Base-by-base conservation (phyloP, 805 yeast species). In the Vanderwaltozyma verrucispora region DNA sequence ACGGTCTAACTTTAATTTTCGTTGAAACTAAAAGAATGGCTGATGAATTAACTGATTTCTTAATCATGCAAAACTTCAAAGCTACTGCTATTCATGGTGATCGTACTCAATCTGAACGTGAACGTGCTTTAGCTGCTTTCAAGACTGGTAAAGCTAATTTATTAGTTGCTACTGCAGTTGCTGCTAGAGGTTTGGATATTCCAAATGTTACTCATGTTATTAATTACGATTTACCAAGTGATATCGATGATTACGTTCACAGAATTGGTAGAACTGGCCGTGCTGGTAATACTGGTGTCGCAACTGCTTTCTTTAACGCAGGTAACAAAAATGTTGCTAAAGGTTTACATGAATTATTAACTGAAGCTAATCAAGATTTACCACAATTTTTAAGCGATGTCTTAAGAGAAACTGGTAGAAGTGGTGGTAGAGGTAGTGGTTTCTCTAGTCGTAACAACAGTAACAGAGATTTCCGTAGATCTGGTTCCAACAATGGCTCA, bases 251-350 rank as follows among this genome's bases (percentile, higher is more conserved):
- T 67, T 92, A 92, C 62, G 98, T 92, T 42, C 98, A 92, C 72
- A 84, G 98, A 72, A 92, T 92, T 62, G 98, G 98, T 77, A 89
- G 98, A 79, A 92, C 99, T 59, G 99, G 98, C 69, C 92, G 99
- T 79, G 99, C 99, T 56, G 98, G 98, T 75, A 92, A 92, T 71
- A 79, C 82, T 45, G 99, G 99, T 83, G 73, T 84, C 54, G 96
- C 99, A 48, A 88, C 96, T 50, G 95, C 99, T 36, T 92, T 92
- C 72, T 85, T 92, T 69, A 92, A 92, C 81, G 83, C 97, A 70
- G 82, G 81, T 63, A 92, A 87, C 77, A 77, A 74, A 59, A 87
- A 87, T 59, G 73, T 94, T 54, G 89, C 77, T 49, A 84, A 84
- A 64, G 96, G 87, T 46, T 69, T 92, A 63, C 64, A 86, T 56